Evolutionary conservation across 2,329 filamentous ascomycete genomes (phyloP).

Genomic region (Fusarium nurragi): DNA sequence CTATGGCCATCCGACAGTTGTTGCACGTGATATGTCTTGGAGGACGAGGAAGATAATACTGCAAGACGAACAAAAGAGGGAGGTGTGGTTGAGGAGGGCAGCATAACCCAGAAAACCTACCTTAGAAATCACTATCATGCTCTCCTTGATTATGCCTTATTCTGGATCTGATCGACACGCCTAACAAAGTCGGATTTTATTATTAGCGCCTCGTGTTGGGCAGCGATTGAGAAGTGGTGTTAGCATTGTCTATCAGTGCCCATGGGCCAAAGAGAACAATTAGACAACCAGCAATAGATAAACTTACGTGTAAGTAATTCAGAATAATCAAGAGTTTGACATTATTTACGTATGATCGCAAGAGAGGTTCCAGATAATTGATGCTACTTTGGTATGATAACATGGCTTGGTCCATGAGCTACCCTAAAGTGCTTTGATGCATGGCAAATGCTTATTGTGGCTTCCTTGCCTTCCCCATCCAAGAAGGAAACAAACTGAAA

Average conservation of each 20-base stretch:
- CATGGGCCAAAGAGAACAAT: background rate
- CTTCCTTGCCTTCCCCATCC: background rate
- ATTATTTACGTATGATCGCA: no score
- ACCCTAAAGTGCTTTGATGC: background rate
- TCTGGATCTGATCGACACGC: conserved; percentile 31
- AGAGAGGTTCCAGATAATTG: background rate
- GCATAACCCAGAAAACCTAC: conserved; percentile 5
- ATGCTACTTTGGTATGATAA: background rate
- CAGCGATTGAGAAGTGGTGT: conserved; percentile 27
- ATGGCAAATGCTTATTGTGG: background rate
- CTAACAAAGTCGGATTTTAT: conserved; percentile 18
- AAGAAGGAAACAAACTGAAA: background rate
- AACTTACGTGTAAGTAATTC: no score
- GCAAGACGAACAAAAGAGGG: background rate
- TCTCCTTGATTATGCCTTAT: conserved; percentile 20
- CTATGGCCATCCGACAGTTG: conserved; percentile 43
- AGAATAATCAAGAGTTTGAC: no score
- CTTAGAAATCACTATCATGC: conserved; percentile 12
- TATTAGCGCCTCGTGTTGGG: conserved; percentile 34
- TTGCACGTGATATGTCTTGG: conserved; percentile 41
- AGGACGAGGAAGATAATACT: conserved; percentile 5
- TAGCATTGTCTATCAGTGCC: background rate
- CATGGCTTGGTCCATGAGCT: background rate
- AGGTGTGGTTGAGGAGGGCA: conserved; percentile 11
- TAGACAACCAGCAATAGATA: background rate